These are phyloP conservation scores for Globisporangium abappressorium DNA, from an alignment of 352 stramenopile genomes.

Conservation along the genomic window DNA sequence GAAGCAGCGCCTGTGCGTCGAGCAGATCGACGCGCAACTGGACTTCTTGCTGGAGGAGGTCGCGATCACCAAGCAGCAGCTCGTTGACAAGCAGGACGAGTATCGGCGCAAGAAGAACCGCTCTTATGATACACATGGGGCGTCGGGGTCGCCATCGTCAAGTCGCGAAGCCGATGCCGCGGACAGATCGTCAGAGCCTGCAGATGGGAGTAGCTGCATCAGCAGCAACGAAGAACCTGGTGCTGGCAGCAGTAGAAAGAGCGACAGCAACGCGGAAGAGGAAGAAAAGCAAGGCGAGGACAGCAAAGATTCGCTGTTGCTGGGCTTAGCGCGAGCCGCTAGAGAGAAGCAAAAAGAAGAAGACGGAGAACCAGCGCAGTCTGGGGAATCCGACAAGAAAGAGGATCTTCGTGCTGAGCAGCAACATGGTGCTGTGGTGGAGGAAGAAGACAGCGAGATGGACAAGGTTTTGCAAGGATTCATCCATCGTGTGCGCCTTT, in stretches of 20 bases:
- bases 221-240: neutral
- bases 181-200: neutral
- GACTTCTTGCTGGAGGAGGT: slow-evolving; percentile 62
- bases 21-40: slow-evolving; percentile 60
- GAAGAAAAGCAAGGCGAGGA: slow-evolving; percentile 4
- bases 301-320: slow-evolving; percentile 5
- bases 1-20: slow-evolving; percentile 60
- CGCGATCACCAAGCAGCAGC: slow-evolving; percentile 51
- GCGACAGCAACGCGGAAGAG: neutral
- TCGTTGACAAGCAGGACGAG: slow-evolving; percentile 55
- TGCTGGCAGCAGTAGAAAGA: neutral
- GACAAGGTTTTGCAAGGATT: slow-evolving; percentile 69
- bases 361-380: slow-evolving; percentile 1
- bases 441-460: slow-evolving; percentile 62
- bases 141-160: neutral
- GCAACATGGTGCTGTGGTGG: slow-evolving; percentile 1
- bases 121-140: slow-evolving; percentile 4
- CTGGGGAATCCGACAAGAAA: neutral
- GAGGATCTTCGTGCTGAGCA: neutral
- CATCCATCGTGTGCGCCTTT: slow-evolving; percentile 50
- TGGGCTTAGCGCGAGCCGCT: neutral
- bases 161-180: neutral
- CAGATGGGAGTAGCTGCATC: slow-evolving; percentile 13
- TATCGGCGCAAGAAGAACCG: slow-evolving; percentile 59
- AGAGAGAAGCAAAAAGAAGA: slow-evolving; percentile 14